Conservation (phyloP, 768 basidiomycete genomes). For the Russula sp. region DNA sequence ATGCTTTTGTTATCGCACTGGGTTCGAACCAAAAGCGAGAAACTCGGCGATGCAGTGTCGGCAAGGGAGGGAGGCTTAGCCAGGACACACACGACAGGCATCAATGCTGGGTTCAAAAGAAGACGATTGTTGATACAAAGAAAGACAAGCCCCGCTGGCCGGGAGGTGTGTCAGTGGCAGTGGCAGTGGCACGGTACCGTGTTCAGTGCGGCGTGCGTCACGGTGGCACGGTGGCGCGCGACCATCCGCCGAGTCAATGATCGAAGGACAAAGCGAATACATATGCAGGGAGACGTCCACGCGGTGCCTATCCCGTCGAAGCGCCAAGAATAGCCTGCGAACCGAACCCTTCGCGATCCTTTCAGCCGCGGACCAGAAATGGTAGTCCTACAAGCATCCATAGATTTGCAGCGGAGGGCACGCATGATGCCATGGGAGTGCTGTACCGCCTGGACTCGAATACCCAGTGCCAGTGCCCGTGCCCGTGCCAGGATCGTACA, state of each 20-base stretch:
- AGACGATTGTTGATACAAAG: slow-evolving; percentile 4
- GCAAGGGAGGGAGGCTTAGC: not conserved
- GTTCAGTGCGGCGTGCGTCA: not conserved
- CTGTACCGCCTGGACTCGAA: not conserved
- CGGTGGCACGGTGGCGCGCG: not conserved
- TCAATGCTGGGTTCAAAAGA: slow-evolving; percentile 6
- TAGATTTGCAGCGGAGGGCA: too few relatives aligned
- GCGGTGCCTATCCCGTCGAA: not conserved
- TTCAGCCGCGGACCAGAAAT: slow-evolving; percentile 10
- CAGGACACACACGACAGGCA: slow-evolving; percentile 10
- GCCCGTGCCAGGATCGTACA: not conserved
- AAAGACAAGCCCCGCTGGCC: not conserved
- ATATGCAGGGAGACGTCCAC: not conserved
- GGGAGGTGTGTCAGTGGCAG: not conserved
- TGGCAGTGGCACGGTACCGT: not conserved
- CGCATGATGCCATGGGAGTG: not conserved
- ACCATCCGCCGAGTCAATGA: not conserved
- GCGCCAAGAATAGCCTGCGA: not conserved
- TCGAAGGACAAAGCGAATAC: slow-evolving; percentile 8
- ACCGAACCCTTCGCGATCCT: not conserved
- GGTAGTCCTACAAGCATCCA: not conserved
- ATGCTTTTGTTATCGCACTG: slow-evolving; percentile 4
- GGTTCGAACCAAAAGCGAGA: slow-evolving; percentile 11
- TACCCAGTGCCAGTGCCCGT: not conserved
- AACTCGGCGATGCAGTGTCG: slow-evolving; percentile 3